Percentiles rank a stretch among this genome's conserved stretches.
Conservation (phyloP, 2,329 filamentous ascomycete genomes). For the Epichloe sp. region DNA sequence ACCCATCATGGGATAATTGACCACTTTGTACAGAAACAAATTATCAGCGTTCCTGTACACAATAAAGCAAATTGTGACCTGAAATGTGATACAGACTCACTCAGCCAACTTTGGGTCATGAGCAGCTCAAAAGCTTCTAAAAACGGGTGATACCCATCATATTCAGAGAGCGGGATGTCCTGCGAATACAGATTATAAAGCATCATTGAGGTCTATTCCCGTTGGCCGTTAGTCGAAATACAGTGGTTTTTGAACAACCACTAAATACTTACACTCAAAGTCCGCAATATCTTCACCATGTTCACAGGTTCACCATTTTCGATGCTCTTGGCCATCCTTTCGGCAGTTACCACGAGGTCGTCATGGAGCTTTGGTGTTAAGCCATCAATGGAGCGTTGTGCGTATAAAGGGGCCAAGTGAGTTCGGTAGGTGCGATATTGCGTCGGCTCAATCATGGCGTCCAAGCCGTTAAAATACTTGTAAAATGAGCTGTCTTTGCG, state of each 20-base stretch:
- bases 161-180: neutral
- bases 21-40: neutral
- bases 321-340: neutral
- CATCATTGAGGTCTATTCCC: conserved; percentile 1
- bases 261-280: neutral
- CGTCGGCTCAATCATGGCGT: conserved; percentile 1
- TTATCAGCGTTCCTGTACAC: too few relatives aligned
- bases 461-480: neutral
- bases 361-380: neutral
- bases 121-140: neutral
- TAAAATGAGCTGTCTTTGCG: neutral
- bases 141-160: neutral
- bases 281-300: neutral
- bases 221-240: too few relatives aligned
- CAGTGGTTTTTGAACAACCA: too few relatives aligned
- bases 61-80: too few relatives aligned
- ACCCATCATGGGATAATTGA: neutral
- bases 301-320: neutral
- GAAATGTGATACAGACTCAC: neutral
- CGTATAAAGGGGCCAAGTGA: neutral
- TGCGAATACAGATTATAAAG: neutral
- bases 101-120: conserved; percentile 1
- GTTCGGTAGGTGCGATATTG: conserved; percentile 1
- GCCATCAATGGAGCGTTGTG: neutral
- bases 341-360: neutral